Conservation (phyloP, 148 eudicot genomes). For the Camellia sinensis region DNA sequence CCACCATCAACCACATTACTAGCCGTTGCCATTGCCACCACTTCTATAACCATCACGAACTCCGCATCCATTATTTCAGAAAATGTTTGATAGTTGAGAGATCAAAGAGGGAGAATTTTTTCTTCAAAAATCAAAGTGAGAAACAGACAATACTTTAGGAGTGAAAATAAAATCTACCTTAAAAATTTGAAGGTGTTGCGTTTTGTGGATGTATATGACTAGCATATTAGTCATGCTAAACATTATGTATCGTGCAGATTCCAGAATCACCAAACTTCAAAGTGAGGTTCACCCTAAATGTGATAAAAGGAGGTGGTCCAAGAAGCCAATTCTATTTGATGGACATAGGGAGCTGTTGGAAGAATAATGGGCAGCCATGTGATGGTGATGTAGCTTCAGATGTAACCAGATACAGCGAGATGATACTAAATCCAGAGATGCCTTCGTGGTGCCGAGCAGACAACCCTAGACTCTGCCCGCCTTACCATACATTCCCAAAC, state of each 20-base stretch:
- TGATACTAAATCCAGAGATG: constrained; percentile 53
- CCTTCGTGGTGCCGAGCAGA: constrained; percentile 38
- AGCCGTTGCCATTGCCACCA: no score
- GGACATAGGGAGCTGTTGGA: constrained; percentile 69
- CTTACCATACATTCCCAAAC: constrained; percentile 34
- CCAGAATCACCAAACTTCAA: constrained; percentile 59
- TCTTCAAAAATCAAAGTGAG: no score
- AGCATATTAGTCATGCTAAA: neutral
- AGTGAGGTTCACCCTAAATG: constrained; percentile 40
- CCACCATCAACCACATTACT: no score
- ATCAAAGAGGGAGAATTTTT: no score
- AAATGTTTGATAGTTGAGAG: no score
- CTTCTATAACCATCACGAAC: no score
- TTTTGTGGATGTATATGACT: neutral
- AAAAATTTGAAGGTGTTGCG: no score
- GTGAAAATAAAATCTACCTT: no score
- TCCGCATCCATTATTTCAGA: no score
- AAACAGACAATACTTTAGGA: no score
- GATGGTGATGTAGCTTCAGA: constrained; percentile 46
- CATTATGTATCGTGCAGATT: constrained; percentile 3
- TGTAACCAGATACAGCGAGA: constrained; percentile 57
- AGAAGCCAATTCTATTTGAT: constrained; percentile 54
- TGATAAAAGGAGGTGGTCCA: constrained; percentile 48
- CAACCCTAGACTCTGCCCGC: constrained; percentile 37
- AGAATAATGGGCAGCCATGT: constrained; percentile 53